Evolutionary conservation across 2,329 filamentous ascomycete genomes (phyloP).

Genomic region (Juglanconis juglandina): DNA sequence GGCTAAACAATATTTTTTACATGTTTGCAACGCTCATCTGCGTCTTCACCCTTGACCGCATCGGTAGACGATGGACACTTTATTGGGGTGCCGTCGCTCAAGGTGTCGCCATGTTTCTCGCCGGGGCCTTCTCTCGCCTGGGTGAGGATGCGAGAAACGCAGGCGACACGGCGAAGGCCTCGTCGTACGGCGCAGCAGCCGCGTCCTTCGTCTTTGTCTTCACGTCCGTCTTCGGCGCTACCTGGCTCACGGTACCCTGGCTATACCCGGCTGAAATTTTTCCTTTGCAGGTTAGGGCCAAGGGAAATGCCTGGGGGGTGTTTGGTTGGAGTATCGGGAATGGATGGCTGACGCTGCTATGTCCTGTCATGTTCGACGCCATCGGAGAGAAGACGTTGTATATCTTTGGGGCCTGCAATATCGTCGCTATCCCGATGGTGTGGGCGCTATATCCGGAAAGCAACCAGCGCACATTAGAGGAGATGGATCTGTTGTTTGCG

Average conservation of each 20-base stretch:
- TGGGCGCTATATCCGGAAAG: constrained; percentile 74
- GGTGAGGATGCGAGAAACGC: constrained; percentile 37
- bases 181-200: constrained; percentile 59
- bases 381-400: constrained; percentile 71
- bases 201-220: constrained; percentile 70
- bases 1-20: constrained; percentile 48
- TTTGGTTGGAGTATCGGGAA: constrained; percentile 75
- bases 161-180: constrained; percentile 42
- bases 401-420: constrained; percentile 67
- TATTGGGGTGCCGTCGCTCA: constrained; percentile 66
- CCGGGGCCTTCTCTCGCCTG: constrained; percentile 56
- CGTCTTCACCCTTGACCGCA: constrained; percentile 66
- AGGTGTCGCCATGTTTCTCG: constrained; percentile 65
- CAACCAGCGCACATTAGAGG: constrained; percentile 69
- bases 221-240: constrained; percentile 62
- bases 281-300: constrained; percentile 65
- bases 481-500: constrained; percentile 72
- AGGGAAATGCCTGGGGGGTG: constrained; percentile 73
- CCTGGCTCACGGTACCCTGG: constrained; percentile 59
- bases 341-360: constrained; percentile 37
- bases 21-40: constrained; percentile 65
- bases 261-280: constrained; percentile 72
- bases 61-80: constrained; percentile 65
- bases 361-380: constrained; percentile 58
- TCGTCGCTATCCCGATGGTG: constrained; percentile 64